Evolutionary conservation across 2,329 filamentous ascomycete species (phyloP).

Genomic region (Sarocladium strictum): DNA sequence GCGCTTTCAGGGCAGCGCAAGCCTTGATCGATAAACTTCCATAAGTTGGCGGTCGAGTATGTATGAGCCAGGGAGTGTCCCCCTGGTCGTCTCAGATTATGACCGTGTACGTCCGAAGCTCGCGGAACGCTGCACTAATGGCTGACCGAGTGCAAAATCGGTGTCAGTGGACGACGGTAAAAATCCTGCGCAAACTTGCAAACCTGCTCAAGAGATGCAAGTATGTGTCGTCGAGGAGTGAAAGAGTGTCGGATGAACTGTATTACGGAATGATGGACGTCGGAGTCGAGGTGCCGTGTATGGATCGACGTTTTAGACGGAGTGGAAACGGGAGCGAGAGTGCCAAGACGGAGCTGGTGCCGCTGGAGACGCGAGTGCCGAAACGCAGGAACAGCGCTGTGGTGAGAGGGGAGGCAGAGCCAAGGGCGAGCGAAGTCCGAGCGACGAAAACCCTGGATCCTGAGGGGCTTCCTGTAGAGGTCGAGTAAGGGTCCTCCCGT

Average conservation of each 20-base stretch:
- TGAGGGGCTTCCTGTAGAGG: too few relatives aligned
- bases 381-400: slow-evolving; percentile 3
- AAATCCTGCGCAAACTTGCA: too few relatives aligned
- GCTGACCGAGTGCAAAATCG: not conserved
- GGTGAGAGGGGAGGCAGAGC: not conserved
- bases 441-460: too few relatives aligned
- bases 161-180: not conserved
- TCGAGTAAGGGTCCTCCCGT: not conserved
- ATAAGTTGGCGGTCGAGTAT: not conserved
- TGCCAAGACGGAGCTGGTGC: slow-evolving; percentile 10
- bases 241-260: not conserved
- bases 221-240: not conserved
- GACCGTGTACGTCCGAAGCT: not conserved
- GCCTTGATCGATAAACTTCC: not conserved
- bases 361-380: slow-evolving; percentile 9
- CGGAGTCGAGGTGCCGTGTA: not conserved
- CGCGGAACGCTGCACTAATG: too few relatives aligned
- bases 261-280: not conserved
- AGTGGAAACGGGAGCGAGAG: not conserved
- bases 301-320: slow-evolving; percentile 2
- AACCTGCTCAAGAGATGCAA: too few relatives aligned
- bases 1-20: slow-evolving; percentile 3
- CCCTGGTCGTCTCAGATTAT: slow-evolving; percentile 8
- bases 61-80: not conserved
- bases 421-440: not conserved